Base-by-base conservation (phyloP, 371 early-diverging fungal genomes). In the Lichtheimia ornata region DNA sequence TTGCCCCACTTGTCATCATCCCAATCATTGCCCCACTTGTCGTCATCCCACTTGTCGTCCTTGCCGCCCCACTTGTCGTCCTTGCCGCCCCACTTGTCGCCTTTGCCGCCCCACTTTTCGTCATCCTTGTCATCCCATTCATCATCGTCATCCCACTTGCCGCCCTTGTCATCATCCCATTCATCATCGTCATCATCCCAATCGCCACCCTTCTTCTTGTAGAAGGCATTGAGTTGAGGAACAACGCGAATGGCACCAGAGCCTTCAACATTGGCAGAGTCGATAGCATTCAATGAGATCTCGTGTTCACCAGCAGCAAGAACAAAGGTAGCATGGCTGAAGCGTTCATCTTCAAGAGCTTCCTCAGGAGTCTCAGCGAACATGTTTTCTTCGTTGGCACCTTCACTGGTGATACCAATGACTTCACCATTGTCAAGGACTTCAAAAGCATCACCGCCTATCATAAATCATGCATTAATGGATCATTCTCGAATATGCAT, bases 381-480 rank as follows among this genome's bases (percentile, higher is more conserved):
- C 25, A 52, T 53, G 15, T 60, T 67, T 6, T 54, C 50, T 17
- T 58, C 50, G 14, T 43, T 45, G n/a, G 50, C 43, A 43, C 63
- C 61, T 22, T 66, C 63, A 49, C 65, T 63, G 44, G 71, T 74
- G 50, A 22, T 47, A 58, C 70, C 72, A 28, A 72, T 28, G 11
- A 49, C 40, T 25, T 56, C 50, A 44, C 75, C 72, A 43, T 72
- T 74, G 52, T 74, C 75, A 12, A 63, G 6, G 30, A 74, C 28
- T 43, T 74, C 75, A 50, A 53, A 74, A 3, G 58, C 42, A 60
- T 75, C 68, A 62, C 75, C 72, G 52, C 65, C 75, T 70, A 65
- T 2, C 27, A 25, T 52, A 11, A 1, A 11, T 11, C 35, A 35
- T 35, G 35, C 35, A 35, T 28, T 28, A 7, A 28, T 9, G 35